Evolutionary conservation across 306 rosid species (phyloP), one percentile per base, ranked within the genome.

Genomic region (Cicer judaicum): DNA sequence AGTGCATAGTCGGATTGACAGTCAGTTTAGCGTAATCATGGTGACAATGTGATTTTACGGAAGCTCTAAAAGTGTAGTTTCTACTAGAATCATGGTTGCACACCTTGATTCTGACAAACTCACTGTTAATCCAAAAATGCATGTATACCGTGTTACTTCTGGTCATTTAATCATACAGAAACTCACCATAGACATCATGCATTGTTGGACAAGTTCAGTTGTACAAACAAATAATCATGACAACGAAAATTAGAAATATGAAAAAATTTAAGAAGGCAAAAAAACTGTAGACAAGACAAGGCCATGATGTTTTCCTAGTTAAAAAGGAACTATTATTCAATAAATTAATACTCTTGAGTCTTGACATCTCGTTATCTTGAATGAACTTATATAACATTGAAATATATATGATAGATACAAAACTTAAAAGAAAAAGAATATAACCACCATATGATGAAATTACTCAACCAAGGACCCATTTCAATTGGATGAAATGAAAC

Each of bases 361-460:
- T 80, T 16, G 9, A 50, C 14, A n/a, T 42, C 46, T 60, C 43
- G 8, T 66, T 59, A 48, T 13, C 43, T 74, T 68, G 67, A 80
- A 68, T 46, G 47, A 74, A 53, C 7, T 34, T 12, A 18, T 18
- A 5, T 15, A 29, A 9, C n/a, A 14, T 13, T 11, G 34, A 40
- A 68, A 70, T 44, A 71, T 47, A 73, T 47, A 40, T 7, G 56
- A 42, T 14, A 19, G 61, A 68, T 68, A 56, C 5, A 29, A 75
- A 41, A 40, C 9, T 68, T 59, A 29, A 29, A 47, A 39, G 68
- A 76, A 21, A 60, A 57, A n/a, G 12, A 48, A 39, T 40, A 14
- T 19, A 29, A 29, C 34, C 38, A 56, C 12, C 65, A 59, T 44
- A 54, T 13, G 57, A 41, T 12, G 70, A 49, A 72, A 77, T 9